Evolutionary conservation across 371 early-diverging fungal genomes (phyloP).

Genomic region (Mortierella sp.): DNA sequence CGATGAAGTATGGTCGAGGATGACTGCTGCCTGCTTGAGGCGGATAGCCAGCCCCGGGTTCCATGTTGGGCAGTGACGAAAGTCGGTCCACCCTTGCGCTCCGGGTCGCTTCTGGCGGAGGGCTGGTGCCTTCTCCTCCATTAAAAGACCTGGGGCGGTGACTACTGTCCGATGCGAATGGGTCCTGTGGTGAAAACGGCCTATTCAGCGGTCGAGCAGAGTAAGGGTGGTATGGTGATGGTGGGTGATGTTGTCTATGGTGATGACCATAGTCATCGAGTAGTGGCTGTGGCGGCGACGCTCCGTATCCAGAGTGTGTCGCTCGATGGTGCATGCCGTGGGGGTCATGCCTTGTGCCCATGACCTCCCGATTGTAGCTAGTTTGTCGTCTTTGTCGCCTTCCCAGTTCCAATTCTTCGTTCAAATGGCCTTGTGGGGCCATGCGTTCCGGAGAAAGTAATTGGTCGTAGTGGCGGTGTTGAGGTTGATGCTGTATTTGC

Average conservation of each 20-base stretch:
- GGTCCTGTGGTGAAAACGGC: neutral
- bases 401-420: conserved; percentile 19
- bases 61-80: conserved; percentile 4
- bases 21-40: neutral
- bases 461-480: neutral
- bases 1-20: conserved; percentile 1
- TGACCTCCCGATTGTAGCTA: conserved; percentile 5
- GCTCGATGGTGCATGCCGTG: neutral
- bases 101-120: neutral
- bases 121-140: neutral
- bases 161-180: neutral
- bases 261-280: neutral
- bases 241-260: conserved; percentile 7
- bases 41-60: neutral
- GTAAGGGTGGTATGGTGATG: conserved; percentile 12
- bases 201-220: neutral
- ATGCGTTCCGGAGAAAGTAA: neutral
- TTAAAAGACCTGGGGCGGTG: neutral
- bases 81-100: neutral
- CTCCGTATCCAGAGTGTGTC: neutral
- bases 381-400: conserved; percentile 20
- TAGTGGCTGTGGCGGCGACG: neutral
- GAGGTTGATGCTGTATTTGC: conserved; percentile 14
- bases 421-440: neutral
- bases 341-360: neutral